Conservation (phyloP, 805 yeast species). For the Monosporozyma aquatica region DNA sequence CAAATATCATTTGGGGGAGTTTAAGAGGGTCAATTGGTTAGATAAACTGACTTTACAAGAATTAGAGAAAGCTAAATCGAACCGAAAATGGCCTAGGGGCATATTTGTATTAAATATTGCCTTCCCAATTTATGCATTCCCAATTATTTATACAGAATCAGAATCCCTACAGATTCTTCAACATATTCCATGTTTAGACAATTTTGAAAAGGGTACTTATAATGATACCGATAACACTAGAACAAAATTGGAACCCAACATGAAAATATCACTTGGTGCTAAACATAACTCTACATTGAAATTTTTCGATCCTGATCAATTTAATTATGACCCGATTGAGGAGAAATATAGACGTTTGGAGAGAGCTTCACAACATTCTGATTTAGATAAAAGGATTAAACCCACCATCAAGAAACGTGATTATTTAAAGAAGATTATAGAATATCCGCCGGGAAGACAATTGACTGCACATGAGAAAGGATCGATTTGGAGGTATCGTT, state of each 20-base stretch:
- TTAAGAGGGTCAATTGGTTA: conserved; percentile 58
- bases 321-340: conserved; percentile 73
- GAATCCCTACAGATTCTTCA: conserved; percentile 31
- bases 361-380: conserved; percentile 68
- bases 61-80: conserved; percentile 27
- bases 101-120: conserved; percentile 41
- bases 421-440: conserved; percentile 57
- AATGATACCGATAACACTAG: conserved; percentile 11
- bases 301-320: conserved; percentile 64
- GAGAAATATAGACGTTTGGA: conserved; percentile 76
- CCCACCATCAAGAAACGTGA: conserved; percentile 81
- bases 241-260: conserved; percentile 26
- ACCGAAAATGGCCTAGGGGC: conserved; percentile 18
- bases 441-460: conserved; percentile 76
- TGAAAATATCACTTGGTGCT: conserved; percentile 21
- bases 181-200: conserved; percentile 32
- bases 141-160: conserved; percentile 59
- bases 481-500: conserved; percentile 83
- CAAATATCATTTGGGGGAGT: conserved; percentile 59
- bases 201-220: conserved; percentile 37
- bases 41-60: conserved; percentile 55
- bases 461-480: conserved; percentile 77
- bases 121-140: conserved; percentile 58
- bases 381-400: conserved; percentile 74
- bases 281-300: conserved; percentile 27